A percentile compares a stretch with the other conserved stretches of the same genome.
phyloP scores from a whole-genome alignment of 208 protist genomes.

The Leishmania lainsoni region DNA sequence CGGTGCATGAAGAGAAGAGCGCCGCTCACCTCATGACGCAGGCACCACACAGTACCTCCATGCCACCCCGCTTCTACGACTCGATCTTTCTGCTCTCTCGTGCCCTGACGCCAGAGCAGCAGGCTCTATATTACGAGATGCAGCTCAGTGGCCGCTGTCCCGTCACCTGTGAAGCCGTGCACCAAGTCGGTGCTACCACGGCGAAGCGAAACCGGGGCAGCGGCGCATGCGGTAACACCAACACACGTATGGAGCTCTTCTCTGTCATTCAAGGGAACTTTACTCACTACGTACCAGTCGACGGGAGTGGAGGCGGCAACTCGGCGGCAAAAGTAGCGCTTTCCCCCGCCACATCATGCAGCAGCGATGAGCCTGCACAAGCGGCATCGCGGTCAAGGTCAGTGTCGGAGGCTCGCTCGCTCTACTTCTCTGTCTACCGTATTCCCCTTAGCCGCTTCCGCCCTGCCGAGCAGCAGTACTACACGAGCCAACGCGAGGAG shows the following conservation, averaged over 20 bases:
- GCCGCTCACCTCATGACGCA: background rate
- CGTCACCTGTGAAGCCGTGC: background rate
- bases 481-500: constrained; percentile 57
- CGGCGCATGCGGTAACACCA: background rate
- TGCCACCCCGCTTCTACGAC: constrained; percentile 43
- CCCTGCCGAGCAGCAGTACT: constrained; percentile 67
- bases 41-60: background rate
- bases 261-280: constrained; percentile 54
- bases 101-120: constrained; percentile 46
- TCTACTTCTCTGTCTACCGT: constrained; percentile 67
- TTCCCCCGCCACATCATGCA: background rate
- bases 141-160: constrained; percentile 14
- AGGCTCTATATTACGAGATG: constrained; percentile 32
- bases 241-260: constrained; percentile 34
- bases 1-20: background rate
- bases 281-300: constrained; percentile 47
- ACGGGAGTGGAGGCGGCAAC: constrained; percentile 8
- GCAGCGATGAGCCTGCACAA: background rate
- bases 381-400: background rate
- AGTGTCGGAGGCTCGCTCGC: constrained; percentile 22
- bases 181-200: background rate
- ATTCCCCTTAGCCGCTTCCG: constrained; percentile 56
- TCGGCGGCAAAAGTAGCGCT: background rate
- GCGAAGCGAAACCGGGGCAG: background rate
- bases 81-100: constrained; percentile 64